Evolutionary conservation across 1,284 basidiomycete genomes (phyloP), one percentile per base, ranked within the genome.

Genomic region (Heimioporus punctisporus): DNA sequence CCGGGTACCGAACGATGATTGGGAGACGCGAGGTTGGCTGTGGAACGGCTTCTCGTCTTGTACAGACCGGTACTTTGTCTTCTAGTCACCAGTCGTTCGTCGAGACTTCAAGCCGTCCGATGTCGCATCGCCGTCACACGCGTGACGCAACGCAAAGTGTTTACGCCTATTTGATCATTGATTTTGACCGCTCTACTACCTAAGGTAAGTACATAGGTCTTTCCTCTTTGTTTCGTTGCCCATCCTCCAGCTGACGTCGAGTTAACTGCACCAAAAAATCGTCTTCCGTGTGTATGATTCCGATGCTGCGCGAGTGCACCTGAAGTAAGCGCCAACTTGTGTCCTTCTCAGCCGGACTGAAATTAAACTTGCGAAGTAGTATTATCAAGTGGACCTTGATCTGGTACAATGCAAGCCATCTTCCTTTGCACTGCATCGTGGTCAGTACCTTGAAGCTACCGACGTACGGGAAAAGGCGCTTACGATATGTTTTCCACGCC

Each of bases 351-450:
- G 44, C 30, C 3, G 56, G 61, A 27, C 23, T 48, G 23, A 70
- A 52, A n/a, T 70, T 48, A 19, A 66, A 66, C 31, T 1, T 43
- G 25, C 42, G 41, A 3, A 66, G 43, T 19, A 66, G 52, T 19
- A 68, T 58, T 3, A 62, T 50, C 37, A 56, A 19, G 6, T 56
- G 44, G 7, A 55, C 40, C 43, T 68, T 68, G 6, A 70, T 56
- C 24, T 64, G 54, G 49, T 69, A 66, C 8, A 66, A 17, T 1
- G 64, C 58, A 7, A 69, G 23, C 61, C 65, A 66, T 40, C 64
- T 53, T 11, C 64, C 64, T 21, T 68, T 66, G 52, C 65, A 66
- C 64, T 69, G 10, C 3, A 1, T 21, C 1, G 25, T n/a, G 14
- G 12, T 62, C 2, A 48, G 44, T 17, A 51, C 3, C 31, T 5